Conservation (phyloP, 305 asterid genomes). For the Ilex paraguariensis region DNA sequence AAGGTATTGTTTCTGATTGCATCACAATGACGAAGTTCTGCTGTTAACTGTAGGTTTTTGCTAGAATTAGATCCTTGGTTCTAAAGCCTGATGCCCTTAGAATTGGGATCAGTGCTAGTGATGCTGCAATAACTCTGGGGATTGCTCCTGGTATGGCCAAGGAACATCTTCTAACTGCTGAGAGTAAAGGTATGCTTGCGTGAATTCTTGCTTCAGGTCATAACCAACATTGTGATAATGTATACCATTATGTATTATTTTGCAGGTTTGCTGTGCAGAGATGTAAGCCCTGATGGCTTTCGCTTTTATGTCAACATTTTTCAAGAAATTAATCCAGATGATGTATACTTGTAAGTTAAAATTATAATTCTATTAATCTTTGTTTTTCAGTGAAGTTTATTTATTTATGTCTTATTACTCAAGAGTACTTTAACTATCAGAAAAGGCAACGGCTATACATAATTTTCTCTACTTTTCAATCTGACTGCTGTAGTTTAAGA, state of each 20-base stretch:
- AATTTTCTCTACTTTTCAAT: too few relatives aligned
- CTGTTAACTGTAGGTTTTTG: constrained; percentile 40
- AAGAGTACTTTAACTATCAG: too few relatives aligned
- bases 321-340: constrained; percentile 53
- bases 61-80: constrained; percentile 65
- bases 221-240: not conserved
- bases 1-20: not conserved
- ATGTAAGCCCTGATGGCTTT: constrained; percentile 93
- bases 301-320: constrained; percentile 73
- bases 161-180: constrained; percentile 95
- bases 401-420: too few relatives aligned
- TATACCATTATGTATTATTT: constrained; percentile 1
- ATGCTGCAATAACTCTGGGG: constrained; percentile 93
- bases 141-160: constrained; percentile 98
- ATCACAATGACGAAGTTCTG: not conserved
- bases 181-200: constrained; percentile 62
- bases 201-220: constrained; percentile 8
- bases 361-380: too few relatives aligned
- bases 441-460: too few relatives aligned
- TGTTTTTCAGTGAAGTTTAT: too few relatives aligned
- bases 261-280: constrained; percentile 93
- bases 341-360: constrained; percentile 57
- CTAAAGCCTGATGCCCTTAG: constrained; percentile 59
- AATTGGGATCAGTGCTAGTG: constrained; percentile 76
- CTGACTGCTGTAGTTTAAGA: too few relatives aligned